Base-by-base conservation (phyloP, 1,284 basidiomycete species). In the Ceratobasidium sp. region DNA sequence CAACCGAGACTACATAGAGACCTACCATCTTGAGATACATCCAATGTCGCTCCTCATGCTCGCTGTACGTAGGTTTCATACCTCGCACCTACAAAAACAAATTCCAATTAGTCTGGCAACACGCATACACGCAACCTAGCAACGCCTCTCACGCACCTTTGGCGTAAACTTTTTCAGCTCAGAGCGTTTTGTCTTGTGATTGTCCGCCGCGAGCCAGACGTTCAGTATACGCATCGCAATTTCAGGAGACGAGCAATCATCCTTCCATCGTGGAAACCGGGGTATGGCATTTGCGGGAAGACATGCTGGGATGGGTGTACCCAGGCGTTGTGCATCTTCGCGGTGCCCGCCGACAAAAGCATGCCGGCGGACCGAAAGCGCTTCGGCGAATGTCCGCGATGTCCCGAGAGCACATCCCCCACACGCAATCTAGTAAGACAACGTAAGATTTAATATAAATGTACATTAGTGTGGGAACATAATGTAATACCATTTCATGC, bases 31-130 rank as follows among this genome's bases (percentile, higher is more conserved):
- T 57, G 23, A 71, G n/a, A 32, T 71, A 71, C 44, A 61, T n/a
- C 69, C 69, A 71, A 43, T 71, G 57, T n/a, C 69, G 69, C 47
- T 71, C 69, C n/a, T 71, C 57, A 35, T 71, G 69, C 23, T 71
- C 69, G 23, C 69, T 71, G 32, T 71, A 71, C 28, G 57, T 52
- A 16, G 69, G 9, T 28, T 71, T 71, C 46, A 71, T 61, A 30
- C 46, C 69, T 16, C 57, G 69, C 26, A 44, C 23, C 69, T 71
- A 41, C 2, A 35, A 13, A 44, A 2, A 35, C 35, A 21, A 54
- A 46, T 26, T 38, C 30, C 6, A 49, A 43, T 49, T 38, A 49
- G 13, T 13, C 30, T 26, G 13, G 23, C 54, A 21, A 46, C 13
- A 35, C 4, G 14, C n/a, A 21, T n/a, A 49, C 11, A 46, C 16